Evolutionary conservation across 75 land plant species (phyloP).

Genomic region (Pseudotsuga menziesii): DNA sequence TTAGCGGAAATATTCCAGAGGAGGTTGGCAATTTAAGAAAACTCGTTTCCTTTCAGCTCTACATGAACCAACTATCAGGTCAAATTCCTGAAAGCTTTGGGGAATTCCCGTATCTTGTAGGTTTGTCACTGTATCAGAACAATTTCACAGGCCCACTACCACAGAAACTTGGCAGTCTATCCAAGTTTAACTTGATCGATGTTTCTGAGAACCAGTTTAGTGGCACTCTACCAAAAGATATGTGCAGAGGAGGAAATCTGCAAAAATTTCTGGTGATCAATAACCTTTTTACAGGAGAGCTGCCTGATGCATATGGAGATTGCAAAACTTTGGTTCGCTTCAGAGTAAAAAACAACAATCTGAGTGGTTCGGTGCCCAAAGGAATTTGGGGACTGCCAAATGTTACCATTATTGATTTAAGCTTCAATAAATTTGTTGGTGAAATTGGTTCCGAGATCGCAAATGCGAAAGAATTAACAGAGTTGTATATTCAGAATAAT

Average conservation of each 20-base stretch:
- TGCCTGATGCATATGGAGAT: constrained; percentile 10
- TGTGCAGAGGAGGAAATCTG: constrained; percentile 52
- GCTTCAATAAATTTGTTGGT: constrained; percentile 58
- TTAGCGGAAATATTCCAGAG: constrained; percentile 54
- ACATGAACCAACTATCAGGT: constrained; percentile 44
- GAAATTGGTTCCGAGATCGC: constrained; percentile 40
- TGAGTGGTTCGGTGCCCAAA: constrained; percentile 63
- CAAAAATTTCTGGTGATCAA: constrained; percentile 47
- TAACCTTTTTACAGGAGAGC: constrained; percentile 61
- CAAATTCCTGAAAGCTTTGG: constrained; percentile 66
- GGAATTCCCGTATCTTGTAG: constrained; percentile 28
- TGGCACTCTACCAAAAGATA: constrained; percentile 57
- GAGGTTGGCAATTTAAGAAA: constrained; percentile 57
- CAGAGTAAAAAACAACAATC: constrained; percentile 33
- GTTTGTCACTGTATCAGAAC: constrained; percentile 20
- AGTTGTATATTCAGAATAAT: constrained; percentile 28
- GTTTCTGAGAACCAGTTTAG: constrained; percentile 53
- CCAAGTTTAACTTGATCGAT: neutral
- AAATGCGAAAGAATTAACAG: constrained; percentile 18
- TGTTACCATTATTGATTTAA: constrained; percentile 51
- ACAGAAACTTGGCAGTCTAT: constrained; percentile 34
- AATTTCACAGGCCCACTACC: neutral
- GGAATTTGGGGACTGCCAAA: constrained; percentile 78
- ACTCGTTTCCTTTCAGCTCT: constrained; percentile 41
- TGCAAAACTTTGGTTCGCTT: constrained; percentile 64